Percentiles rank a stretch among this genome's conserved stretches.
Conservation (phyloP, 257 asterid genomes). For the Capsicum rhomboideum region DNA sequence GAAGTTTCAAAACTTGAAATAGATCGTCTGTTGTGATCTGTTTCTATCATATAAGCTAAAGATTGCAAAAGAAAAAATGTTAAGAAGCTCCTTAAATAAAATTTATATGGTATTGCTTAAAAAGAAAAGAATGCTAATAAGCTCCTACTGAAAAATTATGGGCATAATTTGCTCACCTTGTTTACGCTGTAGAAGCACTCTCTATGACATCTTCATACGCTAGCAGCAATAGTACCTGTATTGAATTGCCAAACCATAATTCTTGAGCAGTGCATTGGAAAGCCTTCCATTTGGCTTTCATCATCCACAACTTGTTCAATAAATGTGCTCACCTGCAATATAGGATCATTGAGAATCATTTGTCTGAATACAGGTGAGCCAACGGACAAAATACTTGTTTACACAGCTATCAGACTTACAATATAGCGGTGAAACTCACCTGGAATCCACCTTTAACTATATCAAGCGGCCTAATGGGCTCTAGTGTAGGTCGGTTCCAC, state of each 20-base stretch:
- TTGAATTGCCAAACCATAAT: conserved; percentile 58
- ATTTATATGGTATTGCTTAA: background rate
- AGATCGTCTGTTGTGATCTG: no score
- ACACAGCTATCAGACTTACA: background rate
- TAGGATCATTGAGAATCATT: background rate
- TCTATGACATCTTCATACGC: conserved; percentile 11
- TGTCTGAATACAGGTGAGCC: background rate
- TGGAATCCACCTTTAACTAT: conserved; percentile 34
- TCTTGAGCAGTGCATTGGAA: conserved; percentile 30
- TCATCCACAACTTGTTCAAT: conserved; percentile 74
- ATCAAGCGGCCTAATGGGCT: conserved; percentile 51
- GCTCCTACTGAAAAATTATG: background rate
- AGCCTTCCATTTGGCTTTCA: conserved; percentile 77
- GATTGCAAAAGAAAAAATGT: background rate
- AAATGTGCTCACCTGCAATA: conserved; percentile 54
- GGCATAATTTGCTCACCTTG: background rate
- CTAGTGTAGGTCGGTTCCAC: conserved; percentile 54
- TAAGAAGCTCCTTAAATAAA: background rate
- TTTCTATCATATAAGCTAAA: background rate
- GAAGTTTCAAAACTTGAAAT: no score
- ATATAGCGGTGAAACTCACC: conserved; percentile 25
- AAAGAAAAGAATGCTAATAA: background rate
- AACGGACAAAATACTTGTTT: background rate
- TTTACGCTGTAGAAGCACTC: background rate
- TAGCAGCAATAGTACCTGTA: conserved; percentile 11